Percentiles rank a stretch among this genome's conserved stretches.
phyloP scores from a whole-genome alignment of 106 monocot species.

The Phalaenopsis equestris region DNA sequence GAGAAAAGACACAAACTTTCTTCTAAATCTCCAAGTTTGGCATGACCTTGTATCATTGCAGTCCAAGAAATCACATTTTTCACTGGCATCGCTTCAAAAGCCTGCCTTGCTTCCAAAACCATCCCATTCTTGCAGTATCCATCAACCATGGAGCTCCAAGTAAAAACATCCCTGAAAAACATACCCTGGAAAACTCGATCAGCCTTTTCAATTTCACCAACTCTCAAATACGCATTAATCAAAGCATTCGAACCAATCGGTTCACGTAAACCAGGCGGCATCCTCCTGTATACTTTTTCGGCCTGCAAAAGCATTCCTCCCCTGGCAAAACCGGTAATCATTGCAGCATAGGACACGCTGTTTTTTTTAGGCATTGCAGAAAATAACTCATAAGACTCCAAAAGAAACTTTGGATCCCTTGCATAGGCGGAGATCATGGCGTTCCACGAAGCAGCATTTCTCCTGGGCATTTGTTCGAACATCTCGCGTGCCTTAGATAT shows the following conservation, averaged over 20 bases:
- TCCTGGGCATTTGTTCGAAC: constrained; percentile 60
- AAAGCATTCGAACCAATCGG: constrained; percentile 54
- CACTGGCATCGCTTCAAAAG: constrained; percentile 32
- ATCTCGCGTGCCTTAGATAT: constrained; percentile 27
- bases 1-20: constrained; percentile 32
- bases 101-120: constrained; percentile 24
- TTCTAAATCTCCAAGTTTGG: constrained; percentile 27
- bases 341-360: constrained; percentile 35
- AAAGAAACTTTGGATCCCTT: constrained; percentile 13
- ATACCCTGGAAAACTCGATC: constrained; percentile 26
- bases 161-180: constrained; percentile 32
- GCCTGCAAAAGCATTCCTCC: constrained; percentile 44
- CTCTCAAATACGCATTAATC: constrained; percentile 40
- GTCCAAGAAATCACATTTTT: constrained; percentile 62
- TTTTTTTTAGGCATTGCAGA: constrained; percentile 26
- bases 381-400: constrained; percentile 41
- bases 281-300: constrained; percentile 26
- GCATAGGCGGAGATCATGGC: constrained; percentile 57
- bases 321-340: constrained; percentile 40
- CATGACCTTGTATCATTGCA: constrained; percentile 35
- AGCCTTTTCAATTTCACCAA: constrained; percentile 29
- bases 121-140: constrained; percentile 42
- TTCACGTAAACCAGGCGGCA: constrained; percentile 40
- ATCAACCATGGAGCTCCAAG: constrained; percentile 59
- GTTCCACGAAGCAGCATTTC: constrained; percentile 62